A percentile compares a stretch with the other conserved stretches of the same genome.
phyloP scores from a whole-genome alignment of 768 basidiomycete genomes.

The Russula virescens region DNA sequence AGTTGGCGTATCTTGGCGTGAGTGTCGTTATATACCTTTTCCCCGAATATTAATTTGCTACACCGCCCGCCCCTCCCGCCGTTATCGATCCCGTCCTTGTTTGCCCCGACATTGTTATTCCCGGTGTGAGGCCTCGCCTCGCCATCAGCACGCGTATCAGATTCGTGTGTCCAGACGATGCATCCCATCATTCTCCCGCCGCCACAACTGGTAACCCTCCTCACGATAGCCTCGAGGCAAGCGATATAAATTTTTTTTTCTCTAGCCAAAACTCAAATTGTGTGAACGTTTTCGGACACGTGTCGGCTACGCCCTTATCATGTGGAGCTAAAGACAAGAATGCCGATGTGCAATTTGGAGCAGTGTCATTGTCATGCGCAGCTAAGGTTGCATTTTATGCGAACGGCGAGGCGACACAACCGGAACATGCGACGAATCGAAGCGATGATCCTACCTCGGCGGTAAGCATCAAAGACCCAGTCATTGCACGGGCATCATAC shows the following conservation, averaged over 20 bases:
- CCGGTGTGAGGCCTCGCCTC: not conserved
- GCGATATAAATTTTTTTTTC: not conserved
- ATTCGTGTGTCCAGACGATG: not conserved
- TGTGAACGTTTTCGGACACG: not conserved
- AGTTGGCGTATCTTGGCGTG: not conserved
- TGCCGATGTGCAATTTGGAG: not conserved
- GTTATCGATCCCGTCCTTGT: not conserved
- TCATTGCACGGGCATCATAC: too few relatives aligned
- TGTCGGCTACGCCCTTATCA: not conserved
- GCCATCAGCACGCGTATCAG: constrained; percentile 15
- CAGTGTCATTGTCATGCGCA: not conserved
- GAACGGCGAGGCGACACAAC: not conserved
- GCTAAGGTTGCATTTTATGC: not conserved
- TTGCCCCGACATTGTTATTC: not conserved
- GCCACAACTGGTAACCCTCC: not conserved
- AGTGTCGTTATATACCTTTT: not conserved
- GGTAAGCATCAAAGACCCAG: not conserved
- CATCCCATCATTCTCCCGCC: not conserved
- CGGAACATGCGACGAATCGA: too few relatives aligned
- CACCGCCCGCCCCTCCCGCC: not conserved
- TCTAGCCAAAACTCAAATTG: constrained; percentile 3
- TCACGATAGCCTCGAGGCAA: constrained; percentile 16
- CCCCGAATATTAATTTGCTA: too few relatives aligned
- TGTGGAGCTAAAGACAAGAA: not conserved
- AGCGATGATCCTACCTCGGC: too few relatives aligned